These are phyloP conservation scores for Coemansia sp. DNA, from an alignment of 192 early-diverging fungal genomes.

Conservation along the genomic window DNA sequence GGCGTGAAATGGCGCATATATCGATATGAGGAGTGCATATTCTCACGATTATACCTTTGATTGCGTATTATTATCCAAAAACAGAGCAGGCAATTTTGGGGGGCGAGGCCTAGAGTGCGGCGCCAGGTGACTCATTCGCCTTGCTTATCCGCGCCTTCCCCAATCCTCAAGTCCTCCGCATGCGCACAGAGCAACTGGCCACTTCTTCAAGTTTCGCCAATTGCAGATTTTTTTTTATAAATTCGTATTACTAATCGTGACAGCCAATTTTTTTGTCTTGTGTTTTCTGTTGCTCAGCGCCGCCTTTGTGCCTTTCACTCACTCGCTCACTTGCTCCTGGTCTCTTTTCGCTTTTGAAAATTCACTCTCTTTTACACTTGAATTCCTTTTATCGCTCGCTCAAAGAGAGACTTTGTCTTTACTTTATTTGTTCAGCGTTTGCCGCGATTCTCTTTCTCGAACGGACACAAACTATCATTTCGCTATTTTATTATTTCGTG, in stretches of 20 bases:
- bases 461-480: background rate
- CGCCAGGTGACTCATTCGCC: slow-evolving; percentile 2
- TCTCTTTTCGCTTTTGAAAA: background rate
- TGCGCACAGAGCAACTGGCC: background rate
- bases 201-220: background rate
- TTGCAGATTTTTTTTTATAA: background rate
- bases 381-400: slow-evolving; percentile 1
- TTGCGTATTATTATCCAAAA: background rate
- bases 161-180: too few relatives aligned
- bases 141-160: background rate
- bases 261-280: background rate
- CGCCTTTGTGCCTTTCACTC: slow-evolving; percentile 1
- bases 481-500: background rate
- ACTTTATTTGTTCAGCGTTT: background rate
- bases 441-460: background rate
- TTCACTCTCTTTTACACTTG: slow-evolving; percentile 1
- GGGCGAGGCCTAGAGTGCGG: too few relatives aligned
- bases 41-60: background rate
- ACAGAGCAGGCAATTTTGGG: background rate
- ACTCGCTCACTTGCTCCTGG: background rate
- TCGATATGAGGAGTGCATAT: background rate
- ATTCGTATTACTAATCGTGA: background rate
- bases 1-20: background rate
- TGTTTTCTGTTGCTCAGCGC: background rate
- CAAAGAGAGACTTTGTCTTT: slow-evolving; percentile 3